These are phyloP conservation scores for Colletotrichum orchidophilum DNA, from an alignment of 2,329 filamentous ascomycete genomes.

Conservation along the genomic window DNA sequence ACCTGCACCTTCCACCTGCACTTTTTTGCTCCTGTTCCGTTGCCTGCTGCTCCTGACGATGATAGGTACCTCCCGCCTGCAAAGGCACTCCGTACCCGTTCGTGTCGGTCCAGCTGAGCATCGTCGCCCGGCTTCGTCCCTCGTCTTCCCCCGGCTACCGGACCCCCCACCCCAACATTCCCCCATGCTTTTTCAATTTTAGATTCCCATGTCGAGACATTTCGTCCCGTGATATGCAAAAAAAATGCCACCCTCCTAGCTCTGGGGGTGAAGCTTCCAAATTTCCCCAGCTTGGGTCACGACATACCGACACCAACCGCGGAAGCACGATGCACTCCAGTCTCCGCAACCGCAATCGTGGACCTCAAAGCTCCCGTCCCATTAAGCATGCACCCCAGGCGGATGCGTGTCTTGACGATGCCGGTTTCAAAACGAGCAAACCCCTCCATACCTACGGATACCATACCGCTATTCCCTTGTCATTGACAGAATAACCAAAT, in stretches of 20 bases:
- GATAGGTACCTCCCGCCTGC: not conserved
- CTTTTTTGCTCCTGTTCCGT: not conserved
- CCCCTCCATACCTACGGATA: no score
- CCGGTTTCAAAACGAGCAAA: constrained; percentile 7
- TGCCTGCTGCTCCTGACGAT: not conserved
- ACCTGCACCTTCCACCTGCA: not conserved
- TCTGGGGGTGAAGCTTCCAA: constrained; percentile 12
- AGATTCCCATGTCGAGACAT: constrained; percentile 26
- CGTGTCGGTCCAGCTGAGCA: not conserved
- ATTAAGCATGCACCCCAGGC: not conserved
- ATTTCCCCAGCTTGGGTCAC: not conserved
- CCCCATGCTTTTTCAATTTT: constrained; percentile 23
- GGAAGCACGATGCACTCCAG: not conserved
- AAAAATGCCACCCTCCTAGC: not conserved
- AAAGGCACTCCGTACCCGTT: constrained; percentile 6
- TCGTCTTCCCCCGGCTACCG: constrained; percentile 19
- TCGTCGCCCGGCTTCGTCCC: constrained; percentile 27
- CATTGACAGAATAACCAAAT: not conserved
- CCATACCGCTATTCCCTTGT: not conserved
- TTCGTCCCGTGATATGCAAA: constrained; percentile 24
- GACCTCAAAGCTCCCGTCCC: not conserved
- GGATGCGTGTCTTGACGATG: not conserved
- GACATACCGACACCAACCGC: not conserved
- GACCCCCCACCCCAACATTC: constrained; percentile 6
- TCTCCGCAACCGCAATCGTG: not conserved